Base-by-base conservation (phyloP, 2,329 filamentous ascomycete species). In the Coleophoma cylindrospora region DNA sequence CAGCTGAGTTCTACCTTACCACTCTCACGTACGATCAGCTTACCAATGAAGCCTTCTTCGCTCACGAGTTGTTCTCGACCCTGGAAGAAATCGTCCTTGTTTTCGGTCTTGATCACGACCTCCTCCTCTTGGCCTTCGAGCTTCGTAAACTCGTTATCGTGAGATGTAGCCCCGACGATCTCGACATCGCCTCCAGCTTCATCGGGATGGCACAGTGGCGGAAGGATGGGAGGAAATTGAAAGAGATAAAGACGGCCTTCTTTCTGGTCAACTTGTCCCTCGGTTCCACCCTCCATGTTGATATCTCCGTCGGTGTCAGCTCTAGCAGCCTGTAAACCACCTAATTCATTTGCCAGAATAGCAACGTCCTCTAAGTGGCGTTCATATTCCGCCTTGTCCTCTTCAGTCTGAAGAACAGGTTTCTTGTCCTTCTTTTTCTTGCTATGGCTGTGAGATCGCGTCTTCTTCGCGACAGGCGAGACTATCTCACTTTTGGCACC, bases 241-340 rank as follows among this genome's bases (percentile, higher is more conserved):
- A 85, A 85, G 45, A 86, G 70, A 54, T 83, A 84, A 47, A 84
- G 64, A 36, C 79, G 74, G 19, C 81, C 80, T 43, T 83, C 79
- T 44, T 63, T 61, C 12, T 59, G 54, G 21, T 60, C 58, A 12
- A 50, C 36, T 27, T 32, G 22, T 45, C 52, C 51, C 32, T 50
- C 37, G 10, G 43, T 40, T 27, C 34, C 52, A 34, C 49, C 57
- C 5, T 58, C 58, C 59, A 62, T 62, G 9, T 45, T 44, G 11
- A 55, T 54, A 50, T 76, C 73, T 50, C 71, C 73, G 21, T 72
- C 64, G 4, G 55, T 58, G 52, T 76, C 72, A 27, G 56, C 44
- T 52, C 17, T 47, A 9, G 36, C 40, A 49, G 48, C 15, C 41
- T 61, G 51, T n/a, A 68, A 63, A 41, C 60, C 66, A 50, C 73